Evolutionary conservation across 2,329 filamentous ascomycete genomes (phyloP).

Genomic region (Exophiala phaeomuriformis): DNA sequence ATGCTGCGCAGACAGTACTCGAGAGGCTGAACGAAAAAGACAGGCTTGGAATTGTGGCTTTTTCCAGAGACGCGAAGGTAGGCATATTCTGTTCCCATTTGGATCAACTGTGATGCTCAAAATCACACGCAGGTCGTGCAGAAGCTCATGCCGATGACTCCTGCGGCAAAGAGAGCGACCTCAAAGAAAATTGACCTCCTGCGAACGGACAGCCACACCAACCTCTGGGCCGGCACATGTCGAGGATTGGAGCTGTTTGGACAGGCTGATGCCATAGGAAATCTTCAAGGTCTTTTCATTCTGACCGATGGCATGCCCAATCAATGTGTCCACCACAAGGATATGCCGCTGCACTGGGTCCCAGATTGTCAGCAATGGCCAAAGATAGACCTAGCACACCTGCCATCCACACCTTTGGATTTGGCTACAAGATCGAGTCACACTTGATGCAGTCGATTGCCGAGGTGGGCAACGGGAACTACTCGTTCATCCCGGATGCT

Average conservation of each 20-base stretch:
- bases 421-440: conserved; percentile 46
- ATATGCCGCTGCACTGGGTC: conserved; percentile 48
- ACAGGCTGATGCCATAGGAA: conserved; percentile 26
- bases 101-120: no score
- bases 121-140: conserved; percentile 34
- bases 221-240: conserved; percentile 52
- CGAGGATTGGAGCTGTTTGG: conserved; percentile 47
- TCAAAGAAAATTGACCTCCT: conserved; percentile 42
- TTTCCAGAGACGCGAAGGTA: conserved; percentile 38
- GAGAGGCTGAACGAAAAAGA: conserved; percentile 51
- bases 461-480: conserved; percentile 51
- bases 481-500: conserved; percentile 55
- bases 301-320: conserved; percentile 43
- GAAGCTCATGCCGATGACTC: conserved; percentile 43
- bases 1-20: conserved; percentile 52
- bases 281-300: conserved; percentile 31
- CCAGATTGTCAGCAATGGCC: conserved; percentile 27
- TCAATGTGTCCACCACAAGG: conserved; percentile 47
- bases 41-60: conserved; percentile 53
- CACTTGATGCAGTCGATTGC: conserved; percentile 54
- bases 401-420: conserved; percentile 47
- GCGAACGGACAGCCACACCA: conserved; percentile 39
- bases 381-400: conserved; percentile 37
- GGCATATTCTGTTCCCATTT: not conserved
- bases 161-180: conserved; percentile 40